These are phyloP conservation scores for Synchytrium microbalum DNA, from an alignment of 371 early-diverging fungal genomes.

Conservation along the genomic window DNA sequence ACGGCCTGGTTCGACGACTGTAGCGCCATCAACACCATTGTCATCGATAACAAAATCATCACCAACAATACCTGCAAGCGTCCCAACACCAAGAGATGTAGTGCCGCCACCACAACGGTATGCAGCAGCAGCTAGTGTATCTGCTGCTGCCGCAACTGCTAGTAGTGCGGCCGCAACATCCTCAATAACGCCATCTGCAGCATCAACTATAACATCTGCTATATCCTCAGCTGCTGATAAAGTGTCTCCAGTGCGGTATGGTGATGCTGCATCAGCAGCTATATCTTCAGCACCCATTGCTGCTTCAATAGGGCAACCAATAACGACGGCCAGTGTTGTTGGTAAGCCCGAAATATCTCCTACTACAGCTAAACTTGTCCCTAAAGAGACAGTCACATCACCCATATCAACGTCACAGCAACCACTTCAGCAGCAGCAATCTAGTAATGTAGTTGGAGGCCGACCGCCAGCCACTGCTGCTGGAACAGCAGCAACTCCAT, in stretches of 20 bases:
- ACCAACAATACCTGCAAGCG: constrained; percentile 7
- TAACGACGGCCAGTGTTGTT: not conserved
- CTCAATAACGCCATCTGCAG: not conserved
- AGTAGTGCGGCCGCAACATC: not conserved
- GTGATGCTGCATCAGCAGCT: too few relatives aligned
- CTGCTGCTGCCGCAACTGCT: not conserved
- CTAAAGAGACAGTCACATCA: not conserved
- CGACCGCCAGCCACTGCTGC: not conserved
- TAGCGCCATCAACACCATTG: not conserved
- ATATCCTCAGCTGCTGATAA: too few relatives aligned
- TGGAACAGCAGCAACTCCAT: not conserved
- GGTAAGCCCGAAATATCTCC: not conserved
- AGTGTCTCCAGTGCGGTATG: too few relatives aligned
- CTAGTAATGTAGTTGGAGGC: not conserved
- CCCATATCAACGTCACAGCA: not conserved
- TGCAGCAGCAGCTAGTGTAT: constrained; percentile 2
- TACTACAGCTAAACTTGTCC: too few relatives aligned
- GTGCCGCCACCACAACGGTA: constrained; percentile 7
- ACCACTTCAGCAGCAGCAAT: too few relatives aligned
- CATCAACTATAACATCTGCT: too few relatives aligned
- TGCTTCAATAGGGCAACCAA: not conserved
- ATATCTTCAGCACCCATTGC: not conserved
- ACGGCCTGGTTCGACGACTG: not conserved
- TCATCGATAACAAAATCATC: constrained; percentile 8
- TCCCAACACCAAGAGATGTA: constrained; percentile 3